Evolutionary conservation across 1,284 basidiomycete species (phyloP).

Genomic region (Puccinia triticina): DNA sequence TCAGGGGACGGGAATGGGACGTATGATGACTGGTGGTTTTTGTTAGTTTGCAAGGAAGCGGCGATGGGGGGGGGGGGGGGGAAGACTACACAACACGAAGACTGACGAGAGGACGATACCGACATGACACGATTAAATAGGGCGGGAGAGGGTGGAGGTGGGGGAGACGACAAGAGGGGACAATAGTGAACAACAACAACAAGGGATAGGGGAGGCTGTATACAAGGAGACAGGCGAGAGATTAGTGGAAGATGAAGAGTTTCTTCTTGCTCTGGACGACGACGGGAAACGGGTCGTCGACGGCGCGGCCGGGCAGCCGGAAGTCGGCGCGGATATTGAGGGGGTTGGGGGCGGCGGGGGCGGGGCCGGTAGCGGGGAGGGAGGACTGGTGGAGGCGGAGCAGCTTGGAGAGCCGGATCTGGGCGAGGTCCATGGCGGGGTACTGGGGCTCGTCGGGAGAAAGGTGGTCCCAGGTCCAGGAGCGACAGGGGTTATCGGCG

Average conservation of each 20-base stretch:
- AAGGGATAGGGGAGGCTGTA: not conserved
- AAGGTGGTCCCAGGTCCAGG: conserved; percentile 41
- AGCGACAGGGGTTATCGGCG: not conserved
- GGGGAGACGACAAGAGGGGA: too few species aligned
- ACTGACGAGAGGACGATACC: too few species aligned
- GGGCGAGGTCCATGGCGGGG: conserved; percentile 37
- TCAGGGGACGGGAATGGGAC: too few species aligned
- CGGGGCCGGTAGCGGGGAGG: not conserved
- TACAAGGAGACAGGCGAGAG: not conserved
- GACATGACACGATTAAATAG: too few species aligned
- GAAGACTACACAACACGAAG: too few species aligned
- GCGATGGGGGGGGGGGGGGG: too few species aligned
- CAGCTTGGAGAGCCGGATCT: not conserved
- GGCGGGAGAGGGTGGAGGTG: too few species aligned
- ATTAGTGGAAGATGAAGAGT: conserved; percentile 19
- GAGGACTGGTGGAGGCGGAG: not conserved
- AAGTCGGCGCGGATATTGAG: not conserved
- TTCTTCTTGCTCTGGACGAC: conserved; percentile 3
- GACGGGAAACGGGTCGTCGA: not conserved
- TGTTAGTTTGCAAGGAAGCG: too few species aligned
- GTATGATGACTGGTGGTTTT: too few species aligned
- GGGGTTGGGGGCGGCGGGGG: not conserved
- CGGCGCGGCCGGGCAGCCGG: not conserved
- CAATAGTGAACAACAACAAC: too few species aligned
- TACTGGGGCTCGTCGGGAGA: conserved; percentile 31